phyloP scores from a whole-genome alignment of 805 yeast genomes.

The Trichomonascus vanleenenianus region DNA sequence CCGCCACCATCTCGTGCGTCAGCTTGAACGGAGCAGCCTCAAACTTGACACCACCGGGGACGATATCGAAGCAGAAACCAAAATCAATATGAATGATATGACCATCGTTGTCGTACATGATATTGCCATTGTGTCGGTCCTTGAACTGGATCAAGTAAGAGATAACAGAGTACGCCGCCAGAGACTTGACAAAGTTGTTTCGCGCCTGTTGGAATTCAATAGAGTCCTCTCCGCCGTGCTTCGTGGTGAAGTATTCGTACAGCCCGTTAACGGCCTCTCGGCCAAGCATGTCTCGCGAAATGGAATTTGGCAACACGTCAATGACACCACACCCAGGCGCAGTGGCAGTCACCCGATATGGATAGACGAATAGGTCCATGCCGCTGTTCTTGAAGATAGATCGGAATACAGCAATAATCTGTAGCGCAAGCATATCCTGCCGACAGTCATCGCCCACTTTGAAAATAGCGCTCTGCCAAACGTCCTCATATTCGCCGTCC shows the following conservation, averaged over 20 bases:
- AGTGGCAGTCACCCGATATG: conserved; percentile 94
- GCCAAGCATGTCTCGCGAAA: conserved; percentile 96
- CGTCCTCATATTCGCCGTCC: conserved; percentile 38
- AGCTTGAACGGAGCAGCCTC: conserved; percentile 98
- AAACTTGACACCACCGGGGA: conserved; percentile 96
- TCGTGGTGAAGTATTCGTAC: conserved; percentile 83
- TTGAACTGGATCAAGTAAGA: conserved; percentile 88
- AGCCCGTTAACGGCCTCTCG: conserved; percentile 97
- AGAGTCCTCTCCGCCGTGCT: conserved; percentile 91
- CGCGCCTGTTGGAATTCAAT: conserved; percentile 87
- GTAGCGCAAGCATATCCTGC: conserved; percentile 92
- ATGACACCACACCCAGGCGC: conserved; percentile 99
- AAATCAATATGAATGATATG: conserved; percentile 94
- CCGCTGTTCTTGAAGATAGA: conserved; percentile 86
- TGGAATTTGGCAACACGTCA: conserved; percentile 92
- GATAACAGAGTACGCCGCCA: conserved; percentile 88
- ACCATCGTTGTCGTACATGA: conserved; percentile 93
- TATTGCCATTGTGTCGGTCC: conserved; percentile 95
- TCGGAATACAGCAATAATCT: conserved; percentile 83
- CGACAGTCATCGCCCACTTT: conserved; percentile 99
- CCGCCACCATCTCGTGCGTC: conserved; percentile 92
- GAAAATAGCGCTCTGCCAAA: conserved; percentile 93
- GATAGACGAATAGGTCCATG: conserved; percentile 83
- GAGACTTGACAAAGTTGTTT: conserved; percentile 83
- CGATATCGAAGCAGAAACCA: conserved; percentile 97